Base-by-base conservation (phyloP, 208 protist genomes). In the Vickermania spadyakhi region DNA sequence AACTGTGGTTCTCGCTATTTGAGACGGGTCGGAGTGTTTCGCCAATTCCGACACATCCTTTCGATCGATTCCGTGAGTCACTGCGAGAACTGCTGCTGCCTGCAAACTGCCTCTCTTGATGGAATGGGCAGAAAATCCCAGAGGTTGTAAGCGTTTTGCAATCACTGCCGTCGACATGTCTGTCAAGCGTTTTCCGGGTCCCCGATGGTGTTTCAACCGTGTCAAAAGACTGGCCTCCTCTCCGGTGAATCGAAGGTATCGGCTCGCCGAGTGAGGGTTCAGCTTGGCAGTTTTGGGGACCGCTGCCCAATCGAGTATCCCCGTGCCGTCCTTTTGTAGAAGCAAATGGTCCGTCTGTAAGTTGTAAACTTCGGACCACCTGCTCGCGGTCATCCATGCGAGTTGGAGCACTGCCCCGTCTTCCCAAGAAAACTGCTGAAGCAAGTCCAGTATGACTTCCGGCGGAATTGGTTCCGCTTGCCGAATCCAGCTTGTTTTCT, bases 61-160 rank as follows among this genome's bases (percentile, higher is more conserved):
- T n/a, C n/a, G n/a, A n/a, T n/a, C n/a, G n/a, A n/a, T n/a, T n/a
- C n/a, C n/a, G n/a, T n/a, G n/a, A n/a, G n/a, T n/a, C n/a, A n/a
- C n/a, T n/a, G n/a, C n/a, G n/a, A n/a, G n/a, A n/a, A n/a, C n/a
- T n/a, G n/a, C n/a, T n/a, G n/a, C n/a, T n/a, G n/a, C n/a, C n/a
- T n/a, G n/a, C n/a, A n/a, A n/a, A n/a, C n/a, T n/a, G n/a, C 51
- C 51, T 23, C 51, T 11, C 25, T 55, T 55, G 51, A 55, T 55
- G 11, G 51, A 55, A 23, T 55, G 51, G 13, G 51, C 51, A 11
- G 51, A 55, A 22, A 28, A 55, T 28, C 51, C 51, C 51, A 5
- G 25, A 28, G 5, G 51, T 23, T 55, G 13, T 7, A 55, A 7
- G 11, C 25, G 21, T 5, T 23, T 11, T 28, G 51, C 21, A 18